These are phyloP conservation scores for Exsudoporus floridanus DNA, from an alignment of 1,284 basidiomycete species.

Conservation along the genomic window DNA sequence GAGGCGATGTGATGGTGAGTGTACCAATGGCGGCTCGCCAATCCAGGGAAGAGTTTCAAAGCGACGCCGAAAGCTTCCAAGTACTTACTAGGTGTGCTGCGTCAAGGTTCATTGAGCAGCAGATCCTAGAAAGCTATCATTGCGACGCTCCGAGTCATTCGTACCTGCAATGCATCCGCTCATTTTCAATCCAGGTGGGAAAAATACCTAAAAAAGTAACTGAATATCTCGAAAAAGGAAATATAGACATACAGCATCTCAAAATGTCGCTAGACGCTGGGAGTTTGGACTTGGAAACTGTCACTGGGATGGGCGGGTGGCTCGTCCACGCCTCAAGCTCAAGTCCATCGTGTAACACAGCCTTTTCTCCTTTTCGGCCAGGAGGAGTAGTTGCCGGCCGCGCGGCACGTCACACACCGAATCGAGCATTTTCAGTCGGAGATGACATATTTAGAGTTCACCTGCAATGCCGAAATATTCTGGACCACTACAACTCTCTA, in stretches of 20 bases:
- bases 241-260: no score
- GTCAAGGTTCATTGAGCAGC: not conserved
- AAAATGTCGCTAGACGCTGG: no score
- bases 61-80: not conserved
- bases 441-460: no score
- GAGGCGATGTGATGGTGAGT: constrained; percentile 11
- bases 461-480: not conserved
- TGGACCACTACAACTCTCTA: no score
- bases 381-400: not conserved
- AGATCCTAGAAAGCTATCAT: not conserved
- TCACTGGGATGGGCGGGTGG: no score
- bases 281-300: no score
- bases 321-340: no score
- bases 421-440: not conserved
- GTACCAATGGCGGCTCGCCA: constrained; percentile 3
- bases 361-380: not conserved
- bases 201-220: constrained; percentile 16
- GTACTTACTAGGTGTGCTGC: not conserved
- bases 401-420: no score
- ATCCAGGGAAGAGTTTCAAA: not conserved
- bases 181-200: constrained; percentile 2
- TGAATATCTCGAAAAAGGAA: no score
- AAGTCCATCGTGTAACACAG: no score
- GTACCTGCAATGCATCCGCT: not conserved
- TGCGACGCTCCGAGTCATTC: not conserved